A percentile compares a stretch with the other conserved stretches of the same genome.
Evolutionary conservation across 306 rosid genomes (phyloP).

Genomic region (Neltuma alba): DNA sequence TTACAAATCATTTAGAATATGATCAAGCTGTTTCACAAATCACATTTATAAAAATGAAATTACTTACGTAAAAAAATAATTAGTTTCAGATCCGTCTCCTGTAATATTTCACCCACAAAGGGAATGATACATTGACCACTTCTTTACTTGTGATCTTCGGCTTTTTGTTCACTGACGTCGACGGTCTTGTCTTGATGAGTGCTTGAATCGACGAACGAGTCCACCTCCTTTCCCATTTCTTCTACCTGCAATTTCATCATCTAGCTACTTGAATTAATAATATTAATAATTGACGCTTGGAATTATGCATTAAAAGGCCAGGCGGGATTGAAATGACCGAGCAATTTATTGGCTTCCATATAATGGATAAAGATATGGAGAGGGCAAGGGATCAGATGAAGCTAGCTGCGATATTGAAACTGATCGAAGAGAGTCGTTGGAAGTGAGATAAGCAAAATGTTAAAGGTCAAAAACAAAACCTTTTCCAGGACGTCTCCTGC

Average conservation of each 20-base stretch:
- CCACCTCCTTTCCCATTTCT: constrained; percentile 39
- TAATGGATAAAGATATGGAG: too few species aligned
- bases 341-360: too few species aligned
- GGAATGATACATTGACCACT: background rate
- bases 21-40: too few species aligned
- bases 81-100: background rate
- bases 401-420: background rate
- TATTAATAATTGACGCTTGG: background rate
- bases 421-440: background rate
- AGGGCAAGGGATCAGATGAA: background rate
- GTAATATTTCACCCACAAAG: background rate
- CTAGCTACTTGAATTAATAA: background rate
- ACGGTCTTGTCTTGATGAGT: background rate
- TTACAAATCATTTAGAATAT: too few species aligned
- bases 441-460: background rate
- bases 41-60: too few species aligned
- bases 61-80: too few species aligned
- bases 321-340: background rate
- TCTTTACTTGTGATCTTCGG: constrained; percentile 19
- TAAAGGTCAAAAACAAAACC: constrained; percentile 25
- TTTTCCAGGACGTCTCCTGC: constrained; percentile 38
- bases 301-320: background rate
- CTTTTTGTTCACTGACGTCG: background rate
- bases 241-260: constrained; percentile 52
- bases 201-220: constrained; percentile 32